phyloP scores from a whole-genome alignment of 1,139 yeast species.

The Scheffersomyces cryptocercus region DNA sequence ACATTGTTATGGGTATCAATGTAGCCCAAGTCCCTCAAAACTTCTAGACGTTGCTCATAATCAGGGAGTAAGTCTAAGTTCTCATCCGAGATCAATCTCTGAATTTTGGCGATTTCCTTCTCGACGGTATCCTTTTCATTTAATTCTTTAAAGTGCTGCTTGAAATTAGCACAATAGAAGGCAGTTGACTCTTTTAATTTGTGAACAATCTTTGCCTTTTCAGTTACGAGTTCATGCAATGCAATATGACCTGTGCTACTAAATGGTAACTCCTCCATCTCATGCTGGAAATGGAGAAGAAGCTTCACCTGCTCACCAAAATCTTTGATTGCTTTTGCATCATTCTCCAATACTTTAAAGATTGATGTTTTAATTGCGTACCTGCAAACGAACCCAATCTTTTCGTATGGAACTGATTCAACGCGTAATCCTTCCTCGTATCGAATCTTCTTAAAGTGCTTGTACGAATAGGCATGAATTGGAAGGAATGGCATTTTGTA shows the following conservation, averaged over 20 bases:
- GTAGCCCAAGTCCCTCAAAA: constrained; percentile 71
- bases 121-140: constrained; percentile 49
- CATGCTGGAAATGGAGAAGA: constrained; percentile 42
- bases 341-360: constrained; percentile 45
- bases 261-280: constrained; percentile 49
- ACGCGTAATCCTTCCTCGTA: constrained; percentile 37
- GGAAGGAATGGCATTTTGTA: constrained; percentile 59
- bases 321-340: constrained; percentile 40
- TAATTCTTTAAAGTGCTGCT: constrained; percentile 47
- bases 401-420: constrained; percentile 46
- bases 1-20: constrained; percentile 79
- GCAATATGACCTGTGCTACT: constrained; percentile 48
- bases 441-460: constrained; percentile 28
- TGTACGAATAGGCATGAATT: constrained; percentile 22
- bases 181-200: constrained; percentile 31
- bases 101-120: constrained; percentile 55
- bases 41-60: constrained; percentile 83
- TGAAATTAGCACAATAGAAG: constrained; percentile 44
- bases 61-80: constrained; percentile 90
- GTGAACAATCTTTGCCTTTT: constrained; percentile 42
- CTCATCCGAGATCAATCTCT: constrained; percentile 74
- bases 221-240: constrained; percentile 51
- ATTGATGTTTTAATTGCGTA: constrained; percentile 44
- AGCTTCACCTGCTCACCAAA: constrained; percentile 42
- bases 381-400: constrained; percentile 53